These are phyloP conservation scores for Rosa lucieae DNA, from an alignment of 306 rosid genomes.

Conservation along the genomic window DNA sequence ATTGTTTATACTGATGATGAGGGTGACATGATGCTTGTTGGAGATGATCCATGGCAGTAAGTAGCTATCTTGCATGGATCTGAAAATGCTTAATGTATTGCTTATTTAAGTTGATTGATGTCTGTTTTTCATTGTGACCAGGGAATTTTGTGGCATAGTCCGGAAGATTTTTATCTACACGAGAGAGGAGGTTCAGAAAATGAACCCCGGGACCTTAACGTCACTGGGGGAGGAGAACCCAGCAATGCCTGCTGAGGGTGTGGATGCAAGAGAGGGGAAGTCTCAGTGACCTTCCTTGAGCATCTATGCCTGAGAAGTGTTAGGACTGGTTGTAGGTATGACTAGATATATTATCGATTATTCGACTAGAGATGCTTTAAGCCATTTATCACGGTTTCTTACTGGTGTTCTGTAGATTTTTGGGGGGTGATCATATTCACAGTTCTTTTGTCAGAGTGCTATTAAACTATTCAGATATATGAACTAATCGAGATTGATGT, in stretches of 20 bases:
- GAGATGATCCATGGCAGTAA: slow-evolving; percentile 99
- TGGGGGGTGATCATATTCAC: slow-evolving; percentile 1
- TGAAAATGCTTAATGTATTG: background rate
- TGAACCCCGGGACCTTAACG: slow-evolving; percentile 71
- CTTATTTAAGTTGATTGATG: background rate
- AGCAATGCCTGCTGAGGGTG: slow-evolving; percentile 38
- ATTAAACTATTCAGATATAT: slow-evolving; percentile 39
- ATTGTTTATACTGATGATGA: slow-evolving; percentile 86
- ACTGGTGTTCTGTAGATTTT: slow-evolving; percentile 12
- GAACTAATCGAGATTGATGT: slow-evolving; percentile 36
- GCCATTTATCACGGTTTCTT: background rate
- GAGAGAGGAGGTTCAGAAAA: slow-evolving; percentile 89
- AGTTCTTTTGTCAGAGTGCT: slow-evolving; percentile 28
- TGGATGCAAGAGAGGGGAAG: slow-evolving; percentile 51
- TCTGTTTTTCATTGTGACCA: slow-evolving; percentile 14
- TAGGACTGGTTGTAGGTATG: slow-evolving; percentile 37
- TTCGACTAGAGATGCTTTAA: background rate
- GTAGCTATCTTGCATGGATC: slow-evolving; percentile 30
- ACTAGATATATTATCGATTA: slow-evolving; percentile 31
- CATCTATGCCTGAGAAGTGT: slow-evolving; percentile 37
- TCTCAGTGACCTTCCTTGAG: slow-evolving; percentile 34
- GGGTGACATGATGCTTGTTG: slow-evolving; percentile 98
- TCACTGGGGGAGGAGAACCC: slow-evolving; percentile 60
- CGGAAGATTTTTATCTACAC: slow-evolving; percentile 90
- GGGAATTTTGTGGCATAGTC: slow-evolving; percentile 94